Evolutionary conservation across 2,329 filamentous ascomycete genomes (phyloP).

Genomic region (Fusarium tanahbumbuense): DNA sequence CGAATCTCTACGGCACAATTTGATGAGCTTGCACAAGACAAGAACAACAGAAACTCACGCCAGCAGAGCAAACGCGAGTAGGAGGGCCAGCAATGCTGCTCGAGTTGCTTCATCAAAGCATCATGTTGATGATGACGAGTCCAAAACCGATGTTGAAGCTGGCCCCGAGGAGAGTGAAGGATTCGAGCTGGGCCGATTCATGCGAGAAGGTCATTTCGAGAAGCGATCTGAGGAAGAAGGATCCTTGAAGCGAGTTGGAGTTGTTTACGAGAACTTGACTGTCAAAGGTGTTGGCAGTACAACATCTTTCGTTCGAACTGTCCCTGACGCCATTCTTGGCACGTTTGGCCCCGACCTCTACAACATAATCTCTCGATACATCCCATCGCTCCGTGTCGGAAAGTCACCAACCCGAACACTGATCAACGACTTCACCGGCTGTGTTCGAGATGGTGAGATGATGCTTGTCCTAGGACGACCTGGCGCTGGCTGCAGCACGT

Average conservation of each 20-base stretch:
- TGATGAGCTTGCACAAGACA: conserved; percentile 51
- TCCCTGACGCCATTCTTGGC: conserved; percentile 79
- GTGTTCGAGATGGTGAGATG: conserved; percentile 53
- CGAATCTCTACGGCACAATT: conserved; percentile 51
- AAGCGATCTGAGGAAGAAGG: conserved; percentile 57
- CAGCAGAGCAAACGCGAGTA: conserved; percentile 31
- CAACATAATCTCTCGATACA: conserved; percentile 61
- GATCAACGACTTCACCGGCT: conserved; percentile 51
- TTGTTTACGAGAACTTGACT: conserved; percentile 80
- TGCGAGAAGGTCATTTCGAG: conserved; percentile 39
- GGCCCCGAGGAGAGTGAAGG: conserved; percentile 18
- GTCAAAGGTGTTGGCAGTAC: conserved; percentile 77
- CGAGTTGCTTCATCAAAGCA: conserved; percentile 38
- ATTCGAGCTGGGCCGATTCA: conserved; percentile 35
- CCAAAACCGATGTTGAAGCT: conserved; percentile 49
- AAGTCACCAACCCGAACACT: conserved; percentile 45
- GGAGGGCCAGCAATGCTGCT: conserved; percentile 21
- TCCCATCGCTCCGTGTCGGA: conserved; percentile 49
- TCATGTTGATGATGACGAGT: conserved; percentile 50
- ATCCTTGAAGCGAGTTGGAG: conserved; percentile 81
- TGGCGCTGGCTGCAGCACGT: conserved; percentile 80
- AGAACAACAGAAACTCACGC: conserved; percentile 51
- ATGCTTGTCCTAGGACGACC: conserved; percentile 71
- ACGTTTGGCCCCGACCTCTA: conserved; percentile 87
- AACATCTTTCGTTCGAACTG: conserved; percentile 75